Evolutionary conservation across 192 early-diverging fungal genomes (phyloP).

Genomic region (Backusella psychrophila): DNA sequence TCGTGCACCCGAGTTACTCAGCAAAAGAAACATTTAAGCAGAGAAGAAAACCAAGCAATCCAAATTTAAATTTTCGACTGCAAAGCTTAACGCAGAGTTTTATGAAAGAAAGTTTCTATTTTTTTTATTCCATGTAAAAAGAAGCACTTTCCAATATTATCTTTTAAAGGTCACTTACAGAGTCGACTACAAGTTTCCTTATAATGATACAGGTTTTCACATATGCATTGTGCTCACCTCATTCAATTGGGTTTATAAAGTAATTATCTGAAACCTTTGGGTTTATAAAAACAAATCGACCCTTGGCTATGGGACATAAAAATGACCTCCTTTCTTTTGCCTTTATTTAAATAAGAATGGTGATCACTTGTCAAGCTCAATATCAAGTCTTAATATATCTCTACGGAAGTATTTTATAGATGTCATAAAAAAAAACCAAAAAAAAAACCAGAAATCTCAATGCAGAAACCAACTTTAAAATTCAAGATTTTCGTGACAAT

Average conservation of each 20-base stretch:
- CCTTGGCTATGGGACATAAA: neutral
- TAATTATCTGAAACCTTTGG: neutral
- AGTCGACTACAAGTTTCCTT: neutral
- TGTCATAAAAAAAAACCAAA: neutral
- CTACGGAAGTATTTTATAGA: neutral
- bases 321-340: neutral
- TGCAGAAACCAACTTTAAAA: neutral
- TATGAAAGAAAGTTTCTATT: neutral
- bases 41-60: neutral
- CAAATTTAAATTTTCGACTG: neutral
- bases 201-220: neutral
- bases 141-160: neutral
- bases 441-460: neutral
- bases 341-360: neutral
- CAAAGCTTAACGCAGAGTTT: neutral
- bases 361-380: neutral
- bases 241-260: neutral
- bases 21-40: neutral
- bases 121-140: neutral
- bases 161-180: neutral
- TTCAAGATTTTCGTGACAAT: neutral
- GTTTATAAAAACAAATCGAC: neutral
- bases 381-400: neutral
- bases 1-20: neutral
- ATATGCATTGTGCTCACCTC: neutral